A percentile compares a stretch with the other conserved stretches of the same genome.
Evolutionary conservation across 129 eudicot genomes (phyloP).

Genomic region (Flaveria bidentis): DNA sequence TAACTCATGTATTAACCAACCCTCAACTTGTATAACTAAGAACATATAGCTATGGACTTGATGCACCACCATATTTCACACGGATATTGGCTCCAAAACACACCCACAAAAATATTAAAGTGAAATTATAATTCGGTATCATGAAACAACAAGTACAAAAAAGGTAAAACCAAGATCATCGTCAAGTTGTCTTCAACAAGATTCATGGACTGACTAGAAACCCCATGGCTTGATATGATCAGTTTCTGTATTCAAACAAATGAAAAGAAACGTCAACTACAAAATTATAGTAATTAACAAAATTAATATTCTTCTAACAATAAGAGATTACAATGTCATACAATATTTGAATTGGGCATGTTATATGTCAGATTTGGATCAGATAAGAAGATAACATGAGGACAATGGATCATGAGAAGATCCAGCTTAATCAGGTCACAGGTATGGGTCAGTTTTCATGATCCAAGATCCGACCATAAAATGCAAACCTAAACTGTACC

Average conservation of each 20-base stretch:
- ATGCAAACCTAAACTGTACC: too few relatives aligned
- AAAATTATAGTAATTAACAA: neutral
- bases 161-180: constrained; percentile 26
- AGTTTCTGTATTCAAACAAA: constrained; percentile 29
- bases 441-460: too few relatives aligned
- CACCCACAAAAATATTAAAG: constrained; percentile 24
- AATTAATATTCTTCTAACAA: neutral
- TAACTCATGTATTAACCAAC: neutral
- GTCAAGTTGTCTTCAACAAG: neutral
- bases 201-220: constrained; percentile 26
- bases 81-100: constrained; percentile 25
- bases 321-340: neutral
- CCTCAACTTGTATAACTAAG: constrained; percentile 15
- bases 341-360: neutral
- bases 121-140: constrained; percentile 16
- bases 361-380: constrained; percentile 26
- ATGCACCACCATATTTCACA: constrained; percentile 23
- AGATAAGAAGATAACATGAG: constrained; percentile 3
- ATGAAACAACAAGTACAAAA: neutral
- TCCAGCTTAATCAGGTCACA: too few relatives aligned
- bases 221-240: constrained; percentile 27
- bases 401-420: too few relatives aligned
- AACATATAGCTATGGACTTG: constrained; percentile 10
- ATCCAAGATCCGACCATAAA: too few relatives aligned
- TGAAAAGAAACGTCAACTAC: constrained; percentile 3